Base-by-base conservation (phyloP, 1,139 yeast species). In the Meyerozyma athensensis region DNA sequence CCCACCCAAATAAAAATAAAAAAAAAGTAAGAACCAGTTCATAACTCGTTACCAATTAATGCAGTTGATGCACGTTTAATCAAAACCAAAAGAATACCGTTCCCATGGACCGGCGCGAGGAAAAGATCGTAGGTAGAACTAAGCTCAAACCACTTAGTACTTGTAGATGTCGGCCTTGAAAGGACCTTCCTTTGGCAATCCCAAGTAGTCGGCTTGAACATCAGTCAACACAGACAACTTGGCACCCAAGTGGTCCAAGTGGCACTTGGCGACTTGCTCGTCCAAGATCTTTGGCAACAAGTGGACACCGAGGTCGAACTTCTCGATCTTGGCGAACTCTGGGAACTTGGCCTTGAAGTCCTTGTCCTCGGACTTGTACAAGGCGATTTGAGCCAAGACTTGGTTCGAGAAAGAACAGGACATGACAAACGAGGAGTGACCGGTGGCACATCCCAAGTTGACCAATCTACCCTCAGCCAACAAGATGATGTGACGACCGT, bases 361-460 rank as follows among this genome's bases (percentile, higher is more conserved):
- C 47, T 67, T 74, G 72, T 92, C 90, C 48, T 84, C 64, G 59
- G 95, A 82, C 72, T 90, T 92, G 95, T 77, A 92, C 64, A 92
- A 79, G 61, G 98, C 99, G 61, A 94, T 90, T 79, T 92, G 99
- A 58, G 99, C 99, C 68, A 92, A 80, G 51, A 92, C 98, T 77
- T 92, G 99, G 86, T 92, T 92, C 58, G 97, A 87, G 95, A 92
- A 92, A 43, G 98, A 92, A 79, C 98, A 92, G 49, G 97, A 90
- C 99, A 92, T 92, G 65, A 92, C 98, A 65, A 92, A 92, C 39
- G 97, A 89, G 44, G 98, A 86, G 80, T 92, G 99, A 65, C 99
- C 99, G 63, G 98, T 94, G 66, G 98, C 99, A 77, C 98, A 94
- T 60, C 99, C 99, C 69, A 92, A 81, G 90, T 92, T 92, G 68